Percentiles rank a stretch among this genome's conserved stretches.
These are phyloP conservation scores for Pleoardoris graminearum DNA, from an alignment of 2,329 filamentous ascomycete species.

Conservation along the genomic window DNA sequence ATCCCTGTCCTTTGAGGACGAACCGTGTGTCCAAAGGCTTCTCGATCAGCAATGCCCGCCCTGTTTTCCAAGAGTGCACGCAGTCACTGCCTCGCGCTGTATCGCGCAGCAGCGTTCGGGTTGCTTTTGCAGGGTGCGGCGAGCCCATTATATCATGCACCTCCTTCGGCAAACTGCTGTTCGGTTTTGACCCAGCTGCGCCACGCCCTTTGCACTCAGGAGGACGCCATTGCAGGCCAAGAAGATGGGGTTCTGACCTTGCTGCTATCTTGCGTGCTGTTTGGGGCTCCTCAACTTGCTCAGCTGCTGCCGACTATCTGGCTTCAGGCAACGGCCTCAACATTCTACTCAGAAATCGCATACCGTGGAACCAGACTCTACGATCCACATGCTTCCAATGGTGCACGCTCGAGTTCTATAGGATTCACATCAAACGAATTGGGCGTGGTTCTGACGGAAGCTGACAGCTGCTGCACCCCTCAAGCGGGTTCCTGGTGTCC, in stretches of 20 bases:
- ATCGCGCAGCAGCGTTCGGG: background rate
- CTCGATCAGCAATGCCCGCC: slow-evolving; percentile 4
- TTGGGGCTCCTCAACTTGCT: background rate
- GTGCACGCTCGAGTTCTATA: background rate
- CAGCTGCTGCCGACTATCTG: slow-evolving; percentile 1
- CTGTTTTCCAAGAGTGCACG: background rate
- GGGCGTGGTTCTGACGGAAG: background rate
- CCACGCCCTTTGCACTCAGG: slow-evolving; percentile 8
- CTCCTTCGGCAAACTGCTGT: slow-evolving; percentile 9
- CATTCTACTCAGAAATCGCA: too few species aligned
- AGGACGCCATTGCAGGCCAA: slow-evolving; percentile 2
- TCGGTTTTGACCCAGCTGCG: slow-evolving; percentile 14
- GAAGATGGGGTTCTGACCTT: background rate
- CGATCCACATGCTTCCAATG: background rate
- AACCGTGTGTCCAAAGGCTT: slow-evolving; percentile 7
- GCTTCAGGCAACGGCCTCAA: slow-evolving; percentile 8
- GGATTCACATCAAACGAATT: background rate
- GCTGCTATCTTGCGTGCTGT: background rate
- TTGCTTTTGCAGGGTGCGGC: slow-evolving; percentile 2
- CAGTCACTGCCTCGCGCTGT: background rate
- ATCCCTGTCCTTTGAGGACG: slow-evolving; percentile 7
- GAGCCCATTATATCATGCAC: slow-evolving; percentile 5
- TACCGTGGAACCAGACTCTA: too few species aligned
- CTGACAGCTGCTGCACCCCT: background rate
- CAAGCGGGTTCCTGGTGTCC: background rate